A percentile compares a stretch with the other conserved stretches of the same genome.
These are phyloP conservation scores for Persicaria maculosa DNA, from an alignment of 148 eudicot genomes.

Conservation along the genomic window DNA sequence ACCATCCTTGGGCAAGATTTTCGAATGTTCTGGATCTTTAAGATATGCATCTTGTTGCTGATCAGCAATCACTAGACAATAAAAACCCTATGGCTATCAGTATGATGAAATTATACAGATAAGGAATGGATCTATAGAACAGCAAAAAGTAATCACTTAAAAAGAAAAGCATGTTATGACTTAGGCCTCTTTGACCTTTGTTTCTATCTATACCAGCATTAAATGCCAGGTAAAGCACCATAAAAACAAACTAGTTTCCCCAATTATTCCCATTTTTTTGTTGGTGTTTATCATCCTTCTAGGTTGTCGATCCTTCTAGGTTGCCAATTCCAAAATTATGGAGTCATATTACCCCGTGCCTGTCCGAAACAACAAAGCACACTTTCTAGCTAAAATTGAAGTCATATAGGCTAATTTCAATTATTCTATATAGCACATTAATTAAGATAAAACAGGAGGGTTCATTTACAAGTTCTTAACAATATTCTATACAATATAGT, in stretches of 20 bases:
- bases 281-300: too few species aligned
- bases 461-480: neutral
- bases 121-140: neutral
- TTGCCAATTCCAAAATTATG: neutral
- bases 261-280: neutral
- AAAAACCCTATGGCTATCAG: neutral
- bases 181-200: neutral
- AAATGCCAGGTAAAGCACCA: too few species aligned
- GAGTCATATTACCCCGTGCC: neutral
- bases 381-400: too few species aligned
- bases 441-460: neutral
- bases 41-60: constrained; percentile 17
- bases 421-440: neutral
- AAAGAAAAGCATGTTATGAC: neutral
- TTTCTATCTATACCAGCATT: too few species aligned
- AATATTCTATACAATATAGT: too few species aligned
- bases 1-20: constrained; percentile 40
- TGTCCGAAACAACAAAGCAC: too few species aligned
- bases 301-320: neutral
- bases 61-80: neutral
- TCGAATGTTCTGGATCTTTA: constrained; percentile 21
- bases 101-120: neutral
- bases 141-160: neutral
- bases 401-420: neutral
- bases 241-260: neutral